Percentiles rank a stretch among this genome's conserved stretches.
phyloP scores from a whole-genome alignment of 768 basidiomycete species.

The Pisolithus sp. region DNA sequence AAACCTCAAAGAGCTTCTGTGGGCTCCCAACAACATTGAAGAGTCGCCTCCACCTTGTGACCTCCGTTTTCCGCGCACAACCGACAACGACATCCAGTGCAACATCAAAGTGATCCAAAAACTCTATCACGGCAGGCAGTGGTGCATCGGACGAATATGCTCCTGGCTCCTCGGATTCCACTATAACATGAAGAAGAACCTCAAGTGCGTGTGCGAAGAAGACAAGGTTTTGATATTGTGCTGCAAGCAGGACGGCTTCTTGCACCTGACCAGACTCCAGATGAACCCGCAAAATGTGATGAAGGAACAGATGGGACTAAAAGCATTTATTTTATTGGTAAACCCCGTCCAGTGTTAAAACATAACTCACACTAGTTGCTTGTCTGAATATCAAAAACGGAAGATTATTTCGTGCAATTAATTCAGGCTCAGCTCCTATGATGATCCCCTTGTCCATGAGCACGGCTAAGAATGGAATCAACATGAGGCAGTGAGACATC shows the following conservation, averaged over 20 bases:
- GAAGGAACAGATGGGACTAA: slow-evolving; percentile 90
- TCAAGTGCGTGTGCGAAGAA: slow-evolving; percentile 94
- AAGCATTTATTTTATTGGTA: background rate
- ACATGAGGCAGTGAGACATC: background rate
- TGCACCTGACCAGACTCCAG: slow-evolving; percentile 54
- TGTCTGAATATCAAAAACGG: slow-evolving; percentile 91
- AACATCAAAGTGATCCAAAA: slow-evolving; percentile 91
- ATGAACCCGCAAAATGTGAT: slow-evolving; percentile 83
- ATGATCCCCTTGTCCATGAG: slow-evolving; percentile 99
- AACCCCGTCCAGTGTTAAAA: slow-evolving; percentile 1
- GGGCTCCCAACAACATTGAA: slow-evolving; percentile 92
- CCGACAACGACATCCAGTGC: slow-evolving; percentile 90
- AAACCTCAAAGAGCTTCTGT: slow-evolving; percentile 83
- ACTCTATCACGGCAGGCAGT: slow-evolving; percentile 71
- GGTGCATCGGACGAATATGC: slow-evolving; percentile 28
- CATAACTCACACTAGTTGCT: slow-evolving; percentile 68
- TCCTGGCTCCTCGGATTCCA: slow-evolving; percentile 68
- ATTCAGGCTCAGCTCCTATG: slow-evolving; percentile 91
- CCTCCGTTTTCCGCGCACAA: slow-evolving; percentile 94
- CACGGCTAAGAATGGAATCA: slow-evolving; percentile 53
- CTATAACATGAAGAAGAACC: slow-evolving; percentile 87
- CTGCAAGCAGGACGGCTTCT: slow-evolving; percentile 82
- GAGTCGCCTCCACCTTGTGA: slow-evolving; percentile 81
- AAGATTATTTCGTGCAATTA: slow-evolving; percentile 63
- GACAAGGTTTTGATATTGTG: slow-evolving; percentile 80